These are phyloP conservation scores for Fistulifera solaris DNA, from an alignment of 108 stramenopile genomes.

Conservation along the genomic window DNA sequence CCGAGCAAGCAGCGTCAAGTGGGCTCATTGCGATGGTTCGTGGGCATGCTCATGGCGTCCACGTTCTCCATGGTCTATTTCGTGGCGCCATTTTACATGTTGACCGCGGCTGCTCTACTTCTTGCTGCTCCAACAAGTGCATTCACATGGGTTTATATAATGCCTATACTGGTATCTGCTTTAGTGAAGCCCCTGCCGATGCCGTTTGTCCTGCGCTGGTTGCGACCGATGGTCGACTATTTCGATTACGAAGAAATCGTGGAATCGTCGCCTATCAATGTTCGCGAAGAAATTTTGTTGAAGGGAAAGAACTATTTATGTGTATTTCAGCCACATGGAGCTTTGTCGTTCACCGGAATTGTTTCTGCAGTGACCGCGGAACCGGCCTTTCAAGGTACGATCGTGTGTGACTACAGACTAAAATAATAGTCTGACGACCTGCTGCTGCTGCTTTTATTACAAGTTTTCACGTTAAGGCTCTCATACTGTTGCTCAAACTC, in stretches of 20 bases:
- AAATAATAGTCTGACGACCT: background rate
- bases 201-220: constrained; percentile 7
- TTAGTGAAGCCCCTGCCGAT: constrained; percentile 18
- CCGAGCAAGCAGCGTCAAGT: too few relatives aligned
- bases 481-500: background rate
- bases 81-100: constrained; percentile 45
- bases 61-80: constrained; percentile 51
- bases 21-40: background rate
- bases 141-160: constrained; percentile 13
- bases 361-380: constrained; percentile 2
- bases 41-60: constrained; percentile 37
- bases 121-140: constrained; percentile 17
- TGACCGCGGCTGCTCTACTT: constrained; percentile 15
- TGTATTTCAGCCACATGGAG: constrained; percentile 52
- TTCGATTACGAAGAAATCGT: constrained; percentile 54
- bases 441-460: background rate
- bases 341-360: constrained; percentile 9
- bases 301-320: constrained; percentile 20
- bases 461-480: background rate
- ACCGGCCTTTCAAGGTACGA: constrained; percentile 2
- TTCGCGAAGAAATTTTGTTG: constrained; percentile 10
- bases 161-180: constrained; percentile 27
- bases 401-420: too few relatives aligned
- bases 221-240: constrained; percentile 44
- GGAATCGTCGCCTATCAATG: constrained; percentile 30